Evolutionary conservation across 495 filamentous ascomycete genomes (phyloP), one percentile per base, ranked within the genome.

Genomic region (Choiromyces venosus): DNA sequence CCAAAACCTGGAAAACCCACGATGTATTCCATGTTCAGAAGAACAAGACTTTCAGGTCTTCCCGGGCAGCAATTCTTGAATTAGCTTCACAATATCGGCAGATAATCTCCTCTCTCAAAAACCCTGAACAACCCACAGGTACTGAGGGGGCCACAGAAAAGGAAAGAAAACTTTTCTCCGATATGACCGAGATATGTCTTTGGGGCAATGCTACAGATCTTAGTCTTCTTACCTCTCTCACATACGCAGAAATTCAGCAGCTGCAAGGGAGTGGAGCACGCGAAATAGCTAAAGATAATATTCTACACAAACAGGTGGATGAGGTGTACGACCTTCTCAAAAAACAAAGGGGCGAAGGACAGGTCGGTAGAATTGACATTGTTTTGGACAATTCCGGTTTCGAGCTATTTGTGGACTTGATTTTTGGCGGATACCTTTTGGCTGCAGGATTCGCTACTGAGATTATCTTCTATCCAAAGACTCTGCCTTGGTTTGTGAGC

Each of bases 141-240:
- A 78, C 79, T 10, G 78, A 84, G 33, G 78, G 76, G 68, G 40
- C 78, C 74, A 79, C 82, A n/a, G 90, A 90, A 37, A 90, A 91
- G 0, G 91, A 96, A 74, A 86, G 87, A 74, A 80, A 93, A 0
- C 82, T 97, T 25, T 99, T 99, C 82, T 87, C 84, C 4, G 95
- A 97, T 82, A 96, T 98, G 91, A 94, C 89, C 83, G 93, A 97
- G 84, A 95, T 97, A 75, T 97, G 95, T 79, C 87, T 98, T 29
- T 98, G 95, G 95, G 96, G 95, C 12, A 97, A 99, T 82, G 95
- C 96, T 6, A 98, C 94, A 0, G 96, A 98, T 77, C 86, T 98
- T 25, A 96, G 92, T 0, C 90, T 98, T 56, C 85, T 98, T 46
- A 97, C 93, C 0, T 91, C 88, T 73, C 87, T 98, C 69, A 91